Conservation (phyloP, 139 green algal species). For the Picochlorum costavermella region DNA sequence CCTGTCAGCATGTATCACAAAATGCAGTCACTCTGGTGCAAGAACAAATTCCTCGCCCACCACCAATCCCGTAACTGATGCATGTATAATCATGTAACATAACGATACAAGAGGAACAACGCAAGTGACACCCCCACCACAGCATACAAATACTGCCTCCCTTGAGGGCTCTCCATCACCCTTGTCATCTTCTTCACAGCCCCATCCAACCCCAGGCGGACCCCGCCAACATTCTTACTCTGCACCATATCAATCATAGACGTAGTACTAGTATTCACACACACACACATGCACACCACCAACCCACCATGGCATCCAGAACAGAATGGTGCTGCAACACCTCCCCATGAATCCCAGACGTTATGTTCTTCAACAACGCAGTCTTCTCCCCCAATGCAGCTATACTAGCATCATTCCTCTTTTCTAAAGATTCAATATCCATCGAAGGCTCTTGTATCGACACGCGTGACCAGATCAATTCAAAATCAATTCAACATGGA, state of each 20-base stretch:
- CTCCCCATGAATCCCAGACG: conserved; percentile 50
- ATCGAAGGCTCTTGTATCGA: conserved; percentile 8
- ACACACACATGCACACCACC: background rate
- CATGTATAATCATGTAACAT: conserved; percentile 4
- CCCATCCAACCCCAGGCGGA: conserved; percentile 34
- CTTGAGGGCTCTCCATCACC: conserved; percentile 43
- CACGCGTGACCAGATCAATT: too few relatives aligned
- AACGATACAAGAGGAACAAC: conserved; percentile 50
- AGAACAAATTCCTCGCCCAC: conserved; percentile 5
- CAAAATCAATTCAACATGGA: too few relatives aligned
- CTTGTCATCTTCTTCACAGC: conserved; percentile 51
- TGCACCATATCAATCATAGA: background rate
- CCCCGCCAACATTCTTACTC: conserved; percentile 31
- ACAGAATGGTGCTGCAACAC: conserved; percentile 47
- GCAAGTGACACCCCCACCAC: conserved; percentile 15
- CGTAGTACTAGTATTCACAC: too few relatives aligned
- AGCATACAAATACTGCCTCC: conserved; percentile 34
- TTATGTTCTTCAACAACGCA: conserved; percentile 48
- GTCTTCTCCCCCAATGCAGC: conserved; percentile 52
- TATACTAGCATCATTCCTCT: conserved; percentile 56
- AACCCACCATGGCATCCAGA: conserved; percentile 51
- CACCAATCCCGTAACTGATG: too few relatives aligned
- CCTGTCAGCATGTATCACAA: background rate
- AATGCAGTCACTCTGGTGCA: conserved; percentile 4
- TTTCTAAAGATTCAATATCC: conserved; percentile 60